Conservation (phyloP, 345 rosid genomes). For the Murraya koenigii region DNA sequence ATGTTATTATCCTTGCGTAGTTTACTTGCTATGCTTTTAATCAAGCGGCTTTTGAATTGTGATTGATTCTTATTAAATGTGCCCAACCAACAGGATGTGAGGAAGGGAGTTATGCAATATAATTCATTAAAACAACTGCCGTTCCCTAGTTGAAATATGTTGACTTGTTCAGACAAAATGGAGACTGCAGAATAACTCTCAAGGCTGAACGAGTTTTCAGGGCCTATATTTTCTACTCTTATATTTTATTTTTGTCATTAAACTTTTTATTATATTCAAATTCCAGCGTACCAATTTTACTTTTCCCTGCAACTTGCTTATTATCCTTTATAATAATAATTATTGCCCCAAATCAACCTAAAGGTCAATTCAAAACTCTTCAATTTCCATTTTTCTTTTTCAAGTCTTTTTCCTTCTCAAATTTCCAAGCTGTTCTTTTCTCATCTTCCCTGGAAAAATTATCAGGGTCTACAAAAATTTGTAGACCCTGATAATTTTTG, state of each 20-base stretch:
- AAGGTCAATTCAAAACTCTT: background rate
- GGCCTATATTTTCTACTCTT: background rate
- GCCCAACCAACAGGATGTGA: no score
- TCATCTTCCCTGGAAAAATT: background rate
- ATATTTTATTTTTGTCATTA: background rate
- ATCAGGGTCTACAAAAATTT: background rate
- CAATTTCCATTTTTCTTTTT: background rate
- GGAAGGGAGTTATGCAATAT: background rate
- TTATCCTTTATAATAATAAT: background rate
- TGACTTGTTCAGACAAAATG: background rate
- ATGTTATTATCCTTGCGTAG: background rate
- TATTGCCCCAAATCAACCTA: background rate
- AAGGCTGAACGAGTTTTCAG: background rate
- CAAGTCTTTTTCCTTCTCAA: background rate
- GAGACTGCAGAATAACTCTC: background rate
- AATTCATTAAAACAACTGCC: background rate
- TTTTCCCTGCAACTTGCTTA: background rate
- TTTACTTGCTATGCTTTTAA: background rate
- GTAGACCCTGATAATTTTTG: background rate
- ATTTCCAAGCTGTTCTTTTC: background rate
- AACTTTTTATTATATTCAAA: background rate
- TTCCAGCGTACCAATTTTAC: background rate
- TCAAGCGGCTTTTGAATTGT: background rate
- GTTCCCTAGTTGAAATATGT: background rate
- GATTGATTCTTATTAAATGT: background rate